Conservation (phyloP, 1,139 yeast genomes). For the Pichia sp. region DNA sequence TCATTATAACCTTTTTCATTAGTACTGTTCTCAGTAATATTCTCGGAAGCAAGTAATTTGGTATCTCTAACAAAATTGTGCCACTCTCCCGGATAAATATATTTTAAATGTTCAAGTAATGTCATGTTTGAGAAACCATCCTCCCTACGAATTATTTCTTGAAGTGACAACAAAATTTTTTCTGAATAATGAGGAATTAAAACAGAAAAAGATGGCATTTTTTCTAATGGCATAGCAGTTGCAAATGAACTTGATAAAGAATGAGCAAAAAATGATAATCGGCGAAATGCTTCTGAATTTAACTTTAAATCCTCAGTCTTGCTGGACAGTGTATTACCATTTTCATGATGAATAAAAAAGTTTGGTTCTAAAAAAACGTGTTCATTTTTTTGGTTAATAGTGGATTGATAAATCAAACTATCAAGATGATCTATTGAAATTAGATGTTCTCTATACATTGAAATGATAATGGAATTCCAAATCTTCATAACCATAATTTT, state of each 20-base stretch:
- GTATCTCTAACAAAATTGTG: conserved; percentile 98
- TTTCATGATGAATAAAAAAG: conserved; percentile 96
- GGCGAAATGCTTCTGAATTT: conserved; percentile 94
- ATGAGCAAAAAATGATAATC: conserved; percentile 98
- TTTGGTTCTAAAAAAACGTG: conserved; percentile 97
- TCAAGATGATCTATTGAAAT: conserved; percentile 97
- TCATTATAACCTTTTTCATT: not conserved
- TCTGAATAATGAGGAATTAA: conserved; percentile 97
- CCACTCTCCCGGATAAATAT: conserved; percentile 98
- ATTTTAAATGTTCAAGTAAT: conserved; percentile 89
- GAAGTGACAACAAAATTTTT: conserved; percentile 86
- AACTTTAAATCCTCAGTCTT: conserved; percentile 5
- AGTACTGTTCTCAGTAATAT: conserved; percentile 26
- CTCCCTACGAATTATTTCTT: conserved; percentile 97
- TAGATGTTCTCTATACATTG: conserved; percentile 59
- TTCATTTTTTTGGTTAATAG: conserved; percentile 82
- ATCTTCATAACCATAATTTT: conserved; percentile 40
- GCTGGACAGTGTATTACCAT: conserved; percentile 32
- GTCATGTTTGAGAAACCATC: conserved; percentile 98
- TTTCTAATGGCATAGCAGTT: conserved; percentile 97
- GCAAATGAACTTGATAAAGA: conserved; percentile 97
- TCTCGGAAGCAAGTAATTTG: conserved; percentile 95
- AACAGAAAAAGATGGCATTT: conserved; percentile 98
- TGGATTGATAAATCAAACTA: conserved; percentile 92
- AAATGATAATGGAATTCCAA: conserved; percentile 49